Percentiles rank a stretch among this genome's conserved stretches.
These are phyloP conservation scores for Volvox carteri DNA, from an alignment of 163 green algal genomes.

Conservation along the genomic window DNA sequence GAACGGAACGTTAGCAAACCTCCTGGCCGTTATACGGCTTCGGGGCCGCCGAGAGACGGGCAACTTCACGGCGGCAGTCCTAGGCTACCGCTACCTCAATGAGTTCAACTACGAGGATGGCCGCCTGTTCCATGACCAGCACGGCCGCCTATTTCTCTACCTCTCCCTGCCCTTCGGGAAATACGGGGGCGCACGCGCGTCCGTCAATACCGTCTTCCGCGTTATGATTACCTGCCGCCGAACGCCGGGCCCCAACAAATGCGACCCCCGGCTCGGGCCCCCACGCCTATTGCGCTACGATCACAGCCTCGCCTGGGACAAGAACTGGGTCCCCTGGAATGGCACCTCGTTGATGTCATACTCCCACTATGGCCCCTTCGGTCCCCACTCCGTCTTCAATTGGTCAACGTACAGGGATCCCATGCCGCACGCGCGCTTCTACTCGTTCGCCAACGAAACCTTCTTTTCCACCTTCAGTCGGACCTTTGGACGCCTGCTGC, in stretches of 20 bases:
- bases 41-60: neutral
- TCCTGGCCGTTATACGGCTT: slow-evolving; percentile 21
- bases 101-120: slow-evolving; percentile 45
- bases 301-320: slow-evolving; percentile 28
- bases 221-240: neutral
- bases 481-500: slow-evolving; percentile 23
- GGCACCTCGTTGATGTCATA: slow-evolving; percentile 43
- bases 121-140: slow-evolving; percentile 20
- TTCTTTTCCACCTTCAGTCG: neutral
- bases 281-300: slow-evolving; percentile 36
- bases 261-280: neutral
- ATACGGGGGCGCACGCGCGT: slow-evolving; percentile 29
- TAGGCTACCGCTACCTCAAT: slow-evolving; percentile 15
- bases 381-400: slow-evolving; percentile 40
- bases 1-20: slow-evolving; percentile 28
- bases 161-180: slow-evolving; percentile 26
- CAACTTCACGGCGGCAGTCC: neutral
- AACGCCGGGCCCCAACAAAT: neutral
- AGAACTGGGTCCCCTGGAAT: slow-evolving; percentile 55
- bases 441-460: neutral
- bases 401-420: slow-evolving; percentile 36
- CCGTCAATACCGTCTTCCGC: slow-evolving; percentile 35
- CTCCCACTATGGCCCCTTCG: slow-evolving; percentile 39
- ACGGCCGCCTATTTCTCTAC: slow-evolving; percentile 31
- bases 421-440: slow-evolving; percentile 10